These are phyloP conservation scores for Exutisphaerella laricina DNA, from an alignment of 2,329 filamentous ascomycete species.

Conservation along the genomic window DNA sequence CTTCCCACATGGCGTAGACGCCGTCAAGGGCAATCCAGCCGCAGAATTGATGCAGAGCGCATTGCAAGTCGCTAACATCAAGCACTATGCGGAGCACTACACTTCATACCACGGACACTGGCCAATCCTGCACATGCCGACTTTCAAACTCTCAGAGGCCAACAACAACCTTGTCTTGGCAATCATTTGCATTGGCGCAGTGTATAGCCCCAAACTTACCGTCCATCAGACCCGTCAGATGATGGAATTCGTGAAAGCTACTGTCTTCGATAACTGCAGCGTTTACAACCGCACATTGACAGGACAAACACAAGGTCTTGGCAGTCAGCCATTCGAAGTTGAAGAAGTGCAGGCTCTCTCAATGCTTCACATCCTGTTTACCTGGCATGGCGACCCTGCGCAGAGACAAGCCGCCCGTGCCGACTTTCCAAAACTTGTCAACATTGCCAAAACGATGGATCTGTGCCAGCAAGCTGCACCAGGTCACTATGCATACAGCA, in stretches of 20 bases:
- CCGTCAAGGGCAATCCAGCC: conserved; percentile 50
- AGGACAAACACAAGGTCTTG: conserved; percentile 37
- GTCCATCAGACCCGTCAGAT: conserved; percentile 60
- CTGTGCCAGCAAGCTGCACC: conserved; percentile 51
- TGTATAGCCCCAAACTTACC: conserved; percentile 62
- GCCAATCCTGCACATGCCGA: conserved; percentile 65
- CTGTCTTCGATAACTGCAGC: conserved; percentile 53
- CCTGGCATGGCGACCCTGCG: conserved; percentile 63
- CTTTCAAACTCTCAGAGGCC: conserved; percentile 61
- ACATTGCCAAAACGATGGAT: conserved; percentile 52
- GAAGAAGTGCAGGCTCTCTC: conserved; percentile 65
- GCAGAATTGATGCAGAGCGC: conserved; percentile 42
- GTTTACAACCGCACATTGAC: conserved; percentile 44
- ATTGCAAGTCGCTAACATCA: conserved; percentile 62
- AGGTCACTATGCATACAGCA: conserved; percentile 49
- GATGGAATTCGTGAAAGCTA: conserved; percentile 58
- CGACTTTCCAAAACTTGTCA: conserved; percentile 53
- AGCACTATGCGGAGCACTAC: conserved; percentile 65
- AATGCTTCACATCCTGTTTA: conserved; percentile 56
- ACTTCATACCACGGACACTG: conserved; percentile 69
- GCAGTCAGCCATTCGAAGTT: conserved; percentile 39
- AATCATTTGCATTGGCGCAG: conserved; percentile 69
- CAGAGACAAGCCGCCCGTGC: conserved; percentile 60
- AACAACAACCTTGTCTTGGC: conserved; percentile 62
- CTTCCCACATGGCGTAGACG: conserved; percentile 52